Percentiles rank a stretch among this genome's conserved stretches.
phyloP scores from a whole-genome alignment of 2,329 filamentous ascomycete species.

The Aspergillus tanneri region DNA sequence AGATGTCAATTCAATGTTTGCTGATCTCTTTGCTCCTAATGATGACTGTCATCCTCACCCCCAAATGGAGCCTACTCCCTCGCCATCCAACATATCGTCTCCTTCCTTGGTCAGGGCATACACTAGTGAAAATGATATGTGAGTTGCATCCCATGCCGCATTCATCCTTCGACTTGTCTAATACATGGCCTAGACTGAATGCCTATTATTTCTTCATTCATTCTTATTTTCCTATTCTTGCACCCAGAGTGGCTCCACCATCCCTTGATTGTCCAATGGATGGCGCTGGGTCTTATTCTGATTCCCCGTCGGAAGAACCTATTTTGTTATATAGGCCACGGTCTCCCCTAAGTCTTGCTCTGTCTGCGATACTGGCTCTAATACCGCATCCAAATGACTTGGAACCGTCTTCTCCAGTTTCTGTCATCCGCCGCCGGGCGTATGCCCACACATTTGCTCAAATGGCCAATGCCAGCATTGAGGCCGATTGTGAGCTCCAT shows the following conservation, averaged over 20 bases:
- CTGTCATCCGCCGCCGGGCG: constrained; percentile 38
- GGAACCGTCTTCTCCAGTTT: constrained; percentile 36
- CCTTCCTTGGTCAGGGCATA: constrained; percentile 40
- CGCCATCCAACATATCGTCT: constrained; percentile 25
- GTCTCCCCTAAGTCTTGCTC: constrained; percentile 46
- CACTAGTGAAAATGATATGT: constrained; percentile 44
- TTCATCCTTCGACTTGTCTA: constrained; percentile 13
- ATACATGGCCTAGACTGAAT: constrained; percentile 36
- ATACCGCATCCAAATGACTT: constrained; percentile 44
- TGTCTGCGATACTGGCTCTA: constrained; percentile 45
- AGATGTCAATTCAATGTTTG: constrained; percentile 41
- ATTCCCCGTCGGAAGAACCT: constrained; percentile 32
- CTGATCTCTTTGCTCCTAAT: constrained; percentile 33
- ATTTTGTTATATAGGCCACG: constrained; percentile 37
- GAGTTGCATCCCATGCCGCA: constrained; percentile 15
- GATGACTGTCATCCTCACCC: constrained; percentile 25
- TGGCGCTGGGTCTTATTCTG: constrained; percentile 29
- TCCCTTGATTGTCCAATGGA: constrained; percentile 37
- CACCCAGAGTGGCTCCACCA: constrained; percentile 34
- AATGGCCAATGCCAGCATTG: constrained; percentile 40
- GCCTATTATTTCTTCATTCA: constrained; percentile 50
- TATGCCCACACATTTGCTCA: constrained; percentile 44
- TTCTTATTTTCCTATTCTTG: constrained; percentile 47
- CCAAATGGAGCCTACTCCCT: constrained; percentile 30
- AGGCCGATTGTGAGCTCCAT: constrained; percentile 45